Evolutionary conservation across 495 filamentous ascomycete genomes (phyloP).

Genomic region (Lasiosphaeria hispida): DNA sequence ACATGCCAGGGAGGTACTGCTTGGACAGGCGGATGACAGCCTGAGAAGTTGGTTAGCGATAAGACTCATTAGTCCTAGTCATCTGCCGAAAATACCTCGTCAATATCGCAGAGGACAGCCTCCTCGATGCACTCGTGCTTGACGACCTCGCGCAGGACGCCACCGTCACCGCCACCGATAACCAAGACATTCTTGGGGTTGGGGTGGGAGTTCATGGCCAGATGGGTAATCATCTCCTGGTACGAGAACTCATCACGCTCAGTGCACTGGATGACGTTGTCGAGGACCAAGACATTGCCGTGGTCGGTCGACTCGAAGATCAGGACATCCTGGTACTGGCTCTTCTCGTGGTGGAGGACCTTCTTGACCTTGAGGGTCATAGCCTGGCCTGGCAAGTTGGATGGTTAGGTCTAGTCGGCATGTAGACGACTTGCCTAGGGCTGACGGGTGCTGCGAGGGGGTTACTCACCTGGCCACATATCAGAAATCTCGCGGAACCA

Average conservation of each 20-base stretch:
- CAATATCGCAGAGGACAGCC: slow-evolving; percentile 96
- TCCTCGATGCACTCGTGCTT: slow-evolving; percentile 94
- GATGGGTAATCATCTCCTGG: slow-evolving; percentile 99
- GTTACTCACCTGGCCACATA: slow-evolving; percentile 82
- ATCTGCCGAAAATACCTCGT: slow-evolving; percentile 64
- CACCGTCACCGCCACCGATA: slow-evolving; percentile 95
- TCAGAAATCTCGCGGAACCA: slow-evolving; percentile 98
- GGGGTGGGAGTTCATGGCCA: slow-evolving; percentile 98
- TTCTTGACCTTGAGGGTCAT: slow-evolving; percentile 98
- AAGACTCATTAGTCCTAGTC: background rate
- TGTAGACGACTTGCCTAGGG: background rate
- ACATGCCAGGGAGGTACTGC: slow-evolving; percentile 95
- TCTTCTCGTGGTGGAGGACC: slow-evolving; percentile 97
- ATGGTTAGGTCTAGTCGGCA: background rate
- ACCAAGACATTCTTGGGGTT: slow-evolving; percentile 97
- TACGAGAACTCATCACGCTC: slow-evolving; percentile 99
- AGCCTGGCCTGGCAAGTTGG: slow-evolving; percentile 64
- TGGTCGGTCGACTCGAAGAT: slow-evolving; percentile 97
- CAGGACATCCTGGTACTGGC: slow-evolving; percentile 96
- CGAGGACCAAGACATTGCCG: slow-evolving; percentile 93
- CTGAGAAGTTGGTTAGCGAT: slow-evolving; percentile 37
- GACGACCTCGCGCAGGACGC: slow-evolving; percentile 95
- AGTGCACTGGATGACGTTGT: slow-evolving; percentile 98
- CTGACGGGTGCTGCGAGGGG: background rate
- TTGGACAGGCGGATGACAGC: slow-evolving; percentile 98